Evolutionary conservation across 768 basidiomycete genomes (phyloP).

Genomic region (Fistulinella prunicolor): DNA sequence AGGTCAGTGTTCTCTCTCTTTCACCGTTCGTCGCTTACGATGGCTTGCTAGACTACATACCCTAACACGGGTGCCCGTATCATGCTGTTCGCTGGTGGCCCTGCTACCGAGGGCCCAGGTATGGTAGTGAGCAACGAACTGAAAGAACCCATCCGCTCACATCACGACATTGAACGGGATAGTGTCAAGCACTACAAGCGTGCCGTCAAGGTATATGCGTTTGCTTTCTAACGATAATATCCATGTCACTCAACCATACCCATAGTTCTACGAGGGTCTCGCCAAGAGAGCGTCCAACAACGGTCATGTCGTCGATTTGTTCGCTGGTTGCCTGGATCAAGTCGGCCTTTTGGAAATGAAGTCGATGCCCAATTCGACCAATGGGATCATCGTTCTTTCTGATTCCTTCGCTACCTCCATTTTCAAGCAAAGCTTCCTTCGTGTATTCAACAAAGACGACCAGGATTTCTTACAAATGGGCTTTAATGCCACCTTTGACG

Average conservation of each 20-base stretch:
- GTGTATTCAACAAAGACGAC: constrained; percentile 89
- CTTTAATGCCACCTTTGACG: constrained; percentile 98
- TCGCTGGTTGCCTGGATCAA: constrained; percentile 97
- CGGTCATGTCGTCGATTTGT: constrained; percentile 92
- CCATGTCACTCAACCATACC: background rate
- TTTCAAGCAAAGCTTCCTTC: constrained; percentile 97
- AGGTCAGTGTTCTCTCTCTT: constrained; percentile 44
- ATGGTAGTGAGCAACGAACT: constrained; percentile 95
- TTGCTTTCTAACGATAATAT: background rate
- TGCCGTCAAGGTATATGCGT: constrained; percentile 75
- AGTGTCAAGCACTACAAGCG: constrained; percentile 97
- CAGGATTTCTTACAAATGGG: constrained; percentile 94
- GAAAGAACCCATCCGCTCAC: constrained; percentile 95
- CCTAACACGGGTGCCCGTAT: constrained; percentile 95
- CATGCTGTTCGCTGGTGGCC: constrained; percentile 95
- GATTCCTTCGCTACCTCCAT: constrained; percentile 98
- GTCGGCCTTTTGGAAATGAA: constrained; percentile 98
- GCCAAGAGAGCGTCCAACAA: constrained; percentile 92
- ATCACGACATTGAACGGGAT: constrained; percentile 98
- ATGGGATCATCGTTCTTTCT: constrained; percentile 92
- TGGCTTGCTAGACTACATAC: constrained; percentile 62
- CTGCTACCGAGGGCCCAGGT: constrained; percentile 94
- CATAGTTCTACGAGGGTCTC: constrained; percentile 91
- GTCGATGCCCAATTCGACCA: constrained; percentile 90
- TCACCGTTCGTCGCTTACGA: background rate